These are phyloP conservation scores for Diplodia corticola DNA, from an alignment of 2,329 filamentous ascomycete species.

Conservation along the genomic window DNA sequence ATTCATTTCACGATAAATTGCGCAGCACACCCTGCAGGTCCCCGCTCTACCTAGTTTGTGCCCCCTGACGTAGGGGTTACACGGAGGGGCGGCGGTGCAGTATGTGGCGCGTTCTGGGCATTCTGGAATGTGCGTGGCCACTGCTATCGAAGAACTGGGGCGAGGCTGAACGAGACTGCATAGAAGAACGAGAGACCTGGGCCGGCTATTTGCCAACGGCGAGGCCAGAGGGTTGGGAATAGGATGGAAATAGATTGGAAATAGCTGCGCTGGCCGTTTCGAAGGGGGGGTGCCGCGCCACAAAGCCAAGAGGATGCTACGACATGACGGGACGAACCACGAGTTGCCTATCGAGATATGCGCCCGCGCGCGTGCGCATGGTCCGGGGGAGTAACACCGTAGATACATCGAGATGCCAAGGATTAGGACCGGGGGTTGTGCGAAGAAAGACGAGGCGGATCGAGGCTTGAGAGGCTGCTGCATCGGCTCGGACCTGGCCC, in stretches of 20 bases:
- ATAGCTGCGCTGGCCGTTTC: not conserved
- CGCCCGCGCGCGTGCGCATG: not conserved
- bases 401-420: slow-evolving; percentile 13
- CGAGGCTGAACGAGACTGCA: not conserved
- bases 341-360: slow-evolving; percentile 15
- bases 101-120: not conserved
- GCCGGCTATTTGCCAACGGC: too few relatives aligned
- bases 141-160: too few relatives aligned
- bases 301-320: not conserved
- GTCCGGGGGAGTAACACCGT: slow-evolving; percentile 12
- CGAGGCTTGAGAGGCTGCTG: not conserved
- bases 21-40: not conserved
- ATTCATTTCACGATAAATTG: not conserved
- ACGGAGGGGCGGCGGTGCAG: not conserved
- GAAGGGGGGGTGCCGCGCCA: not conserved
- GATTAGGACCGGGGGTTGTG: not conserved
- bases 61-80: not conserved
- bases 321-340: slow-evolving; percentile 10
- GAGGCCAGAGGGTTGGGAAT: not conserved
- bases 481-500: slow-evolving; percentile 4
- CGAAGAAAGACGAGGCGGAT: not conserved
- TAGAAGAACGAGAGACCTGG: not conserved
- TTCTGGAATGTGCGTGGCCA: not conserved
- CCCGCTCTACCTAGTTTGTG: not conserved
- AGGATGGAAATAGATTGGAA: not conserved